Base-by-base conservation (phyloP, 1,139 yeast genomes). In the Debaryomycetaceae sp. region DNA sequence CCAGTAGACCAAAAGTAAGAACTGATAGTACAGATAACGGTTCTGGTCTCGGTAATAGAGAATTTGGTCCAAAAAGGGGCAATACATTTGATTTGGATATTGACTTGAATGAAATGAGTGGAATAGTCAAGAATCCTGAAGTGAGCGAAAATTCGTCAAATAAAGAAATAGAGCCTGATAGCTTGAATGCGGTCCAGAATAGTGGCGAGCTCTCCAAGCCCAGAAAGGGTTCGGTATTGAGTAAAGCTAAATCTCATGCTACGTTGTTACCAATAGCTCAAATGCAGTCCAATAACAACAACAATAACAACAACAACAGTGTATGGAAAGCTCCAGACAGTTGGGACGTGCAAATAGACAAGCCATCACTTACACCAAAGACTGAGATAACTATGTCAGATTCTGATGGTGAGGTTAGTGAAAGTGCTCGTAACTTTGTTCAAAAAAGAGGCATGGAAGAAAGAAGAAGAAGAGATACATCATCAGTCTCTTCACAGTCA, bases 271-370 rank as follows among this genome's bases (percentile, higher is more conserved):
- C 31, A 8, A 3, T 27, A 11, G 2, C 31, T 27, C 31, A 27
- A 11, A 7, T 11, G 11, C 31, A 11, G 31, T 27, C 31, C 3
- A 27, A 27, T 27, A 27, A 11, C 31, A 36, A 31, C 23, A 40
- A 27, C 11, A 27, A 4, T 4, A 36, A 31, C 23, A 40, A 27
- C 4, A 27, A 31, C 23, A 40, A 27, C 11, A 27, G 31, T 27
- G 31, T 7, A 27, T 81, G 93, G 93, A 72, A 72, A 34, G 87
- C 93, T 1, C 93, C 93, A 0, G 91, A 85, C 56, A 80, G 86
- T 57, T 85, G 93, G 93, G 91, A 84, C 52, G 88, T 85, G 6
- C 82, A 80, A 50, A 66, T 67, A 5, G 74, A 58, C 17, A 51
- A 45, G 20, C 36, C 45, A 2, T 38, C 46, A 22, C 47, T 46